Evolutionary conservation across 2,329 filamentous ascomycete genomes (phyloP), one percentile per base, ranked within the genome.

Genomic region (Colletotrichum phormii): DNA sequence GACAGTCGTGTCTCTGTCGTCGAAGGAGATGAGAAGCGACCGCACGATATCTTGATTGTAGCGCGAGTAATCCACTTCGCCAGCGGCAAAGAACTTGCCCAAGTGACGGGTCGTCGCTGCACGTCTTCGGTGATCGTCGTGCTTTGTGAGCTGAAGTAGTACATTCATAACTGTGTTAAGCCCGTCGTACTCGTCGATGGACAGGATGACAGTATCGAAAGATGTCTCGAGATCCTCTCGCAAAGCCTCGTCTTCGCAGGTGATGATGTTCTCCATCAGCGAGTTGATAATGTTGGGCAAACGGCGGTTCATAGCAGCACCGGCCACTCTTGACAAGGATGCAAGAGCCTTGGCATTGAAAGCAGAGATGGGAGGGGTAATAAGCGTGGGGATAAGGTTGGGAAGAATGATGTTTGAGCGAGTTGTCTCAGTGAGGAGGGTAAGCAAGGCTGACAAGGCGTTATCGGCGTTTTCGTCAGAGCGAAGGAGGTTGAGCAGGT

Each of bases 1-100:
- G 4, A 98, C 96, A 26, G 92, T 91, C 74, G 84, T 83, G 79
- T 98, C 97, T 65, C 90, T 84, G 78, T 99, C 97, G 78, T 97
- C 95, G 79, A 99, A 99, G 0, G 95, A 95, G 76, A 97, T 93
- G 68, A 99, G 90, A 65, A 99, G 86, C 4, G 94, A 93, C 15
- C 96, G 93, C 78, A 99, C 95, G 65, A 99, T 93, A 78, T 99
- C 96, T 79, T 96, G 95, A 82, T 98, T 95, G 86, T 98, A 99
- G 63, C 96, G 90, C 33, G 96, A 97, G 83, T 97, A 98, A 84
- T 99, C 97, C 33, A 98, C 89, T 29, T 93, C 90, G 9, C 94
- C 89, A 64, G 90, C 87, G 0, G 91, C 86, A 80, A 98, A 98
- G 89, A 98, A 99, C 74, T 90, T 94, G 73, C 93, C 92, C 70